These are phyloP conservation scores for Trichosphaerium sp. DNA, from an alignment of 78 protist species.

Conservation along the genomic window DNA sequence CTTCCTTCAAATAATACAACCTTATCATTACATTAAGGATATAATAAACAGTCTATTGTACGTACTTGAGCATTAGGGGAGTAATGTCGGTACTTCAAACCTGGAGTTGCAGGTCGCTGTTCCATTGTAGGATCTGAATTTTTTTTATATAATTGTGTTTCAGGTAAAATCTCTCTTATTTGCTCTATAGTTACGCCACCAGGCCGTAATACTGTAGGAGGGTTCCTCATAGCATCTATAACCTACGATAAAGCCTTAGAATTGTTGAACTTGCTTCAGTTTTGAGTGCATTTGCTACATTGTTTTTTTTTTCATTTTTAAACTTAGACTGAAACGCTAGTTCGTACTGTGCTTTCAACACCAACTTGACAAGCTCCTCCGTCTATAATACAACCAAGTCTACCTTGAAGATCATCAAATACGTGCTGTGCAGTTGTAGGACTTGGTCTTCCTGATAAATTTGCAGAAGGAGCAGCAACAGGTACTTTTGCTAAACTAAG, in stretches of 20 bases:
- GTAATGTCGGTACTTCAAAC: conserved; percentile 20
- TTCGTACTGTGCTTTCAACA: conserved; percentile 32
- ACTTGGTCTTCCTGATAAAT: conserved; percentile 31
- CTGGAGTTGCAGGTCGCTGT: conserved; percentile 18
- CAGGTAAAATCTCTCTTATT: not conserved
- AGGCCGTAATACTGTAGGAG: conserved; percentile 22
- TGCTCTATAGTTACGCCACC: conserved; percentile 29
- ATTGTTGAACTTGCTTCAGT: too few species aligned
- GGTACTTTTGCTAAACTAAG: too few species aligned
- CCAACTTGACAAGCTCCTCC: conserved; percentile 19
- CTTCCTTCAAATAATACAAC: not conserved
- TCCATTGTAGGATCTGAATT: not conserved
- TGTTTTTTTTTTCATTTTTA: too few species aligned
- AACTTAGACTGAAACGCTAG: too few species aligned
- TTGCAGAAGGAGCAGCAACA: conserved; percentile 42
- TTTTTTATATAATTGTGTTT: not conserved
- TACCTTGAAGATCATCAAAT: conserved; percentile 17
- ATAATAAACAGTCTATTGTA: not conserved
- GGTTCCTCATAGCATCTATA: not conserved
- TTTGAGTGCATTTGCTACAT: too few species aligned
- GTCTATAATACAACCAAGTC: conserved; percentile 1
- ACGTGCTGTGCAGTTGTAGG: conserved; percentile 34
- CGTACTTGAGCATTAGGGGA: not conserved
- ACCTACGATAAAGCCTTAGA: too few species aligned
- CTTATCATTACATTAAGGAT: not conserved